Percentiles rank a stretch among this genome's conserved stretches.
phyloP scores from a whole-genome alignment of 129 eudicot species.

The Kitagawia praeruptora region DNA sequence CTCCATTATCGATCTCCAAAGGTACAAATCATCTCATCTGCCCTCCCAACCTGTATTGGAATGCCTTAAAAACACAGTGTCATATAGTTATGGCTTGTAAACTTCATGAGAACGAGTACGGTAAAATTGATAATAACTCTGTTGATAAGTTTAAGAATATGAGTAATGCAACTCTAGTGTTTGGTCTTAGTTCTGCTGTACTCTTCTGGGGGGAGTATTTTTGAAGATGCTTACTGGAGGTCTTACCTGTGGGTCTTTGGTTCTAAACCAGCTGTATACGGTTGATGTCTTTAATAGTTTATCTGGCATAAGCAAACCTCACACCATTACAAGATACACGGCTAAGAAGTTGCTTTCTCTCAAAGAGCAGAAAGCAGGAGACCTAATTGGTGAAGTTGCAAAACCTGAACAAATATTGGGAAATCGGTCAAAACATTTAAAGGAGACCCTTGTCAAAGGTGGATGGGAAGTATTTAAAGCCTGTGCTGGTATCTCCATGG shows the following conservation, averaged over 20 bases:
- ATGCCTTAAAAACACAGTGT: no score
- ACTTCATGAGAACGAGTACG: no score
- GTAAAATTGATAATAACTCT: no score
- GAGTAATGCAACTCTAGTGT: no score
- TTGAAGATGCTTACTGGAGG: conserved; percentile 80
- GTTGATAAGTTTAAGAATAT: no score
- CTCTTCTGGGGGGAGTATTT: conserved; percentile 81
- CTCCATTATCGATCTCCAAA: no score
- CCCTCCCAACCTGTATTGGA: no score
- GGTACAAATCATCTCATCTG: no score
- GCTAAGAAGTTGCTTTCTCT: conserved; percentile 81
- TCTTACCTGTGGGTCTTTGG: conserved; percentile 62
- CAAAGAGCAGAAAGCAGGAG: conserved; percentile 46
- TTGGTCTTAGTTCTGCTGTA: no score
- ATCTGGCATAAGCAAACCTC: conserved; percentile 76
- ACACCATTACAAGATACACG: conserved; percentile 64
- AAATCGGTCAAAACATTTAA: conserved; percentile 49
- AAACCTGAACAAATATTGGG: conserved; percentile 50
- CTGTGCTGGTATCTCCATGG: conserved; percentile 69
- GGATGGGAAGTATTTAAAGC: conserved; percentile 96
- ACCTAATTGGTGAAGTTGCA: conserved; percentile 25
- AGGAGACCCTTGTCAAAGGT: conserved; percentile 68
- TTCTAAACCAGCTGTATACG: conserved; percentile 55
- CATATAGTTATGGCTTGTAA: no score
- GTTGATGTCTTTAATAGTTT: conserved; percentile 54